Base-by-base conservation (phyloP, 2,329 filamentous ascomycete genomes). In the Botryotinia narcissicola region DNA sequence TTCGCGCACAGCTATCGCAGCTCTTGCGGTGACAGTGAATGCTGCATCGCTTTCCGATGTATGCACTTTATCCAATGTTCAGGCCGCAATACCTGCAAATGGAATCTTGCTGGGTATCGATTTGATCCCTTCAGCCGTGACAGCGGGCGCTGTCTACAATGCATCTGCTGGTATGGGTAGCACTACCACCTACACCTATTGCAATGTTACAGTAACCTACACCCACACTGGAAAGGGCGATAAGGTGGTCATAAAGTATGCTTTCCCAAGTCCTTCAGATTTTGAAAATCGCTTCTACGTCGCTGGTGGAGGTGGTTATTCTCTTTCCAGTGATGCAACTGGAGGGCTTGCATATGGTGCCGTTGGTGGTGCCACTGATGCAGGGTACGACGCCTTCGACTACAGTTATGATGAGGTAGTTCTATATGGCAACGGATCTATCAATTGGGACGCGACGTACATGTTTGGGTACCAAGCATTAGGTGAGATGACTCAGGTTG, bases 331-430 rank as follows among this genome's bases (percentile, higher is more conserved):
- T 3, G 74, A 78, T 37, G 79, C 85, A 1, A 82, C 84, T 14
- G 82, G 80, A 1, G 85, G 84, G 48, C 79, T 86, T 62, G 78
- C 80, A 10, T 84, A 85, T 68, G 85, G 85, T 29, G 85, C 84
- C 57, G 85, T 84, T 1, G 82, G 83, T 10, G 86, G 85, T 46
- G 79, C 82, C 44, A 87, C 86, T 0, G 84, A 87, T 73, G 86
- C 84, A n/a, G 86, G 86, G 1, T 87, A 86, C 75, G 85, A 85
- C 44, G 80, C 81, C 42, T 86, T 87, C 76, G 77, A 83, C 80
- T 40, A 78, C 82, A 35, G 83, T 80, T 51, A 54, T n/a, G 82
- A 85, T 71, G 77, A 72, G 4, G 82, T 79, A 4, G 81, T 83
- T 74, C 79, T 84, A 83, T 44, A n/a, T 44, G 61, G 61, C 9